Conservation (phyloP, 2,329 filamentous ascomycete genomes). For the Clonostachys rosea region DNA sequence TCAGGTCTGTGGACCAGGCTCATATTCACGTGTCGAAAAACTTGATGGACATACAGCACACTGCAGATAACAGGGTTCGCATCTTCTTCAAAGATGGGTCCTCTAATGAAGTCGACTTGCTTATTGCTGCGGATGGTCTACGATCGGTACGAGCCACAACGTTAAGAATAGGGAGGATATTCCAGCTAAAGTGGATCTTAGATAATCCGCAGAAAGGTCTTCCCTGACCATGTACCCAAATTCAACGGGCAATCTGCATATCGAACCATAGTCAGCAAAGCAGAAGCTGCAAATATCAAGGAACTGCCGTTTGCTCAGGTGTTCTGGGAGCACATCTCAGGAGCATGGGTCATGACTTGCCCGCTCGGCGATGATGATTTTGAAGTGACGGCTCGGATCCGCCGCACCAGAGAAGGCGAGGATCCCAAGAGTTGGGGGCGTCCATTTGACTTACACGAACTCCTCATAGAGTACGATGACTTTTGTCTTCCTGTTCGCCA, state of each 20-base stretch:
- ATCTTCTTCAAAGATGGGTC: constrained; percentile 39
- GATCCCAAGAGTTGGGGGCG: too few species aligned
- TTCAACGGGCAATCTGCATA: constrained; percentile 32
- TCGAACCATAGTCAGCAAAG: constrained; percentile 19
- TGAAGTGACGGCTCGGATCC: too few species aligned
- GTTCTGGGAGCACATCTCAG: constrained; percentile 21
- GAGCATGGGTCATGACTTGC: too few species aligned
- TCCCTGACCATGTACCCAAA: constrained; percentile 33
- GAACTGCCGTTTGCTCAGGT: constrained; percentile 17
- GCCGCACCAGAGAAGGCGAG: too few species aligned
- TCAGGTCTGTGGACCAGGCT: too few species aligned
- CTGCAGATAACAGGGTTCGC: constrained; percentile 18
- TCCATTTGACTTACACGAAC: too few species aligned
- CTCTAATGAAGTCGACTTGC: constrained; percentile 31
- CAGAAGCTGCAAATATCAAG: constrained; percentile 13
- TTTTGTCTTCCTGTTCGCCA: too few species aligned
- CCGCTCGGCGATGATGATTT: too few species aligned
- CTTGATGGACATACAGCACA: too few species aligned
- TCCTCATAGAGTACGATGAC: too few species aligned
- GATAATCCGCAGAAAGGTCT: constrained; percentile 29
- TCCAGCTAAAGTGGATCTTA: constrained; percentile 5
- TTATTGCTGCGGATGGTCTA: constrained; percentile 48
- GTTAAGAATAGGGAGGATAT: background rate
- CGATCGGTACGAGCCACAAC: constrained; percentile 29
- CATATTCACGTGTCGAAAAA: too few species aligned